Conservation (phyloP, 495 filamentous ascomycete species). For the Tuber melanosporum region DNA sequence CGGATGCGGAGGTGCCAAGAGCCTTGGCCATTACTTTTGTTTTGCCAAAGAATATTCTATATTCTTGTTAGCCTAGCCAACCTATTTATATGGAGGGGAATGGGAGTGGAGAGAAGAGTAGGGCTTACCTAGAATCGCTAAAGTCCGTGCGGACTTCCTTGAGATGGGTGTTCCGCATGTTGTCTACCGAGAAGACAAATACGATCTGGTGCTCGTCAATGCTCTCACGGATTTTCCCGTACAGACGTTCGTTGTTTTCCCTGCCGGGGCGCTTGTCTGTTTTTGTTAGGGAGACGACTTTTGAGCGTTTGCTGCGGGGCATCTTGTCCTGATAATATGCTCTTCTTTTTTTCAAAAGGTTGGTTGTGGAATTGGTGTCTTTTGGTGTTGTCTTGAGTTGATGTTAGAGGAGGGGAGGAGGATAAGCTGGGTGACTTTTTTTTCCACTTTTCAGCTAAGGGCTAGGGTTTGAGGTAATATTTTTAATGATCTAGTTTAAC, state of each 20-base stretch:
- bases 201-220: slow-evolving; percentile 79
- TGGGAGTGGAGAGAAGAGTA: background rate
- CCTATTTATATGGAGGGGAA: background rate
- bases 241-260: slow-evolving; percentile 81
- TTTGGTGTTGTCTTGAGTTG: background rate
- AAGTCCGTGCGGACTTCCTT: slow-evolving; percentile 85
- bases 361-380: slow-evolving; percentile 5
- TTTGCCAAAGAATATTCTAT: slow-evolving; percentile 92
- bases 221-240: slow-evolving; percentile 77
- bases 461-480: slow-evolving; percentile 1
- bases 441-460: slow-evolving; percentile 17
- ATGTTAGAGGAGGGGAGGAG: slow-evolving; percentile 5
- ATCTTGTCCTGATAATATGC: slow-evolving; percentile 48
- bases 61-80: slow-evolving; percentile 9
- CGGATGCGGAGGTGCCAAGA: slow-evolving; percentile 66
- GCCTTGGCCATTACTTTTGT: slow-evolving; percentile 97
- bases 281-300: slow-evolving; percentile 79
- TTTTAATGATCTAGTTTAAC: too few species aligned
- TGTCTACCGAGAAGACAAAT: slow-evolving; percentile 88
- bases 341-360: background rate
- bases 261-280: slow-evolving; percentile 83
- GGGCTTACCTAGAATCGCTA: slow-evolving; percentile 65
- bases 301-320: slow-evolving; percentile 93
- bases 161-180: slow-evolving; percentile 97
- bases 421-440: slow-evolving; percentile 8